A percentile compares a stretch with the other conserved stretches of the same genome.
Evolutionary conservation across 2,329 filamentous ascomycete species (phyloP).

Genomic region (Teratosphaeria zuluensis): DNA sequence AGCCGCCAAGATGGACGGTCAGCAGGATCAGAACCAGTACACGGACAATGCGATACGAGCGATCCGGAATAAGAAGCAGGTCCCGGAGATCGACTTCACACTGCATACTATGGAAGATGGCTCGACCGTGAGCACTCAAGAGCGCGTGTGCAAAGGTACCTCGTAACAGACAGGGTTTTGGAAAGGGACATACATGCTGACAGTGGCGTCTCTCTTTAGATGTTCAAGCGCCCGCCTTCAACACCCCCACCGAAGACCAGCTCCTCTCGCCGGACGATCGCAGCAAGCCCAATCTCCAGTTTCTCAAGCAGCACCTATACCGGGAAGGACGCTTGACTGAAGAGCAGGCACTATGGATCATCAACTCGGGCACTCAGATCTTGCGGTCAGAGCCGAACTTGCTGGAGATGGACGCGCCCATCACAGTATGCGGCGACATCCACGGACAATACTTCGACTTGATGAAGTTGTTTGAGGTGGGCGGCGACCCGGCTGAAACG

Average conservation of each 20-base stretch:
- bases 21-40: constrained; percentile 31
- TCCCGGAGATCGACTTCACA: constrained; percentile 97
- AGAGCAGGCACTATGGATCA: constrained; percentile 94
- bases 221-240: constrained; percentile 93
- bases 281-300: constrained; percentile 81
- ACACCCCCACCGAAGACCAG: constrained; percentile 83
- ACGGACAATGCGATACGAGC: constrained; percentile 86
- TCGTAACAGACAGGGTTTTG: background rate
- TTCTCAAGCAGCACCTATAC: constrained; percentile 97
- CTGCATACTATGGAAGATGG: constrained; percentile 98
- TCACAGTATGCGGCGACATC: constrained; percentile 96
- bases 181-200: constrained; percentile 7
- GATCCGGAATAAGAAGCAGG: constrained; percentile 86
- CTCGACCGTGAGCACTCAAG: constrained; percentile 84
- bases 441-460: constrained; percentile 98
- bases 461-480: constrained; percentile 99
- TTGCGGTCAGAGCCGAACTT: constrained; percentile 87
- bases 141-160: constrained; percentile 97
- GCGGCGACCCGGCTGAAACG: constrained; percentile 91
- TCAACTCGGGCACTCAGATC: constrained; percentile 77
- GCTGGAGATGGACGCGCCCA: constrained; percentile 97
- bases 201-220: constrained; percentile 44
- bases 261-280: constrained; percentile 84
- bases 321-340: constrained; percentile 93
- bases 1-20: constrained; percentile 22